Evolutionary conservation across 1,284 basidiomycete genomes (phyloP), one percentile per base, ranked within the genome.

Genomic region (Xerocomus nothofagi): DNA sequence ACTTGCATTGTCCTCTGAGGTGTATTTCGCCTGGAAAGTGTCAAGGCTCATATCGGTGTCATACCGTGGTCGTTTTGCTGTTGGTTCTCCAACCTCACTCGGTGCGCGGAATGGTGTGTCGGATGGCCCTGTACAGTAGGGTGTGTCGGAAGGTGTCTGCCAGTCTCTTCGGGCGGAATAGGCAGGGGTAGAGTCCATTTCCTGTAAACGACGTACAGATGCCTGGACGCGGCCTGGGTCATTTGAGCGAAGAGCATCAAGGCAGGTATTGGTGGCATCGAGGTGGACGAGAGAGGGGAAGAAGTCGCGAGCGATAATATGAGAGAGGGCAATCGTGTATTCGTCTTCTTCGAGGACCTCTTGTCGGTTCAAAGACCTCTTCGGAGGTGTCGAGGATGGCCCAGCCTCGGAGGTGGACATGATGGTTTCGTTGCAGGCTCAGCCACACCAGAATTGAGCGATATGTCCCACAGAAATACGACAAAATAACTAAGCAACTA

Each of bases 221-320:
- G 84, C 79, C 42, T 81, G 76, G 42, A 94, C 85, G 17, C 86
- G 79, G 48, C 79, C 73, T 1, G 88, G 82, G 63, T 95, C 90
- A 55, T 85, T 77, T 21, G 83, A 74, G 37, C 79, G 77, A 20
- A 93, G 73, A 1, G 92, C 91, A 51, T 90, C 84, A 15, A 94
- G 80, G 67, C 92, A 93, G 49, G 78, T 80, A 67, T 93, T 91
- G 15, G 91, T 91, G 18, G 91, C 90, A 59, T 94, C 89, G 27
- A 95, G 77, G 59, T 91, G 89, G 18, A 86, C 82, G 11, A 97
- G 81, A 12, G 88, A 91, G 0, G 96, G 96, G 65, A 98, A 99
- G 78, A 98, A 99, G 73, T 98, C 95, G 44, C 97, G 86, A 41
- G 91, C 88, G 66, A 99, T 98, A 65, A 99, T 97, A 43, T 86